Percentiles rank a stretch among this genome's conserved stretches.
Evolutionary conservation across 225 moss, liverwort and hornwort species (phyloP).

Genomic region (Marchantia paleacea): DNA sequence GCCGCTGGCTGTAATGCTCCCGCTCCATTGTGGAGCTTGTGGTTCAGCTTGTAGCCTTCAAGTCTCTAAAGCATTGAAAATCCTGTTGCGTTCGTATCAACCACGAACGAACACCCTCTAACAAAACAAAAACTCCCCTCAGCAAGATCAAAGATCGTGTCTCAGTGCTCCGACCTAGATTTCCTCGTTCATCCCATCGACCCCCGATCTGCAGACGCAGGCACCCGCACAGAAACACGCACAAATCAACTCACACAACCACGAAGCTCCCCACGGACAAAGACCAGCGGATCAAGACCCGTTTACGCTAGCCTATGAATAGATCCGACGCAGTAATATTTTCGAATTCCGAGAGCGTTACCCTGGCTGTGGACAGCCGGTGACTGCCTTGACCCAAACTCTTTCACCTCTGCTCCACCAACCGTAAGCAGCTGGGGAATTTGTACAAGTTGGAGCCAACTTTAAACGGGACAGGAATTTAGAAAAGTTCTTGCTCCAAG

Average conservation of each 20-base stretch:
- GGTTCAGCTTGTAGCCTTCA: not conserved
- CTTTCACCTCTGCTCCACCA: not conserved
- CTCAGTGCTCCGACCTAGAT: not conserved
- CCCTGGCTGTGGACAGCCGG: not conserved
- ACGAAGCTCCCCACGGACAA: not conserved
- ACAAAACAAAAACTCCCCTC: not conserved
- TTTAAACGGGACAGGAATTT: not conserved
- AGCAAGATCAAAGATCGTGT: not conserved
- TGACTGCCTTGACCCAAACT: not conserved
- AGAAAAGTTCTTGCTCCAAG: not conserved
- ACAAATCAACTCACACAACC: not conserved
- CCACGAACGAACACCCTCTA: not conserved
- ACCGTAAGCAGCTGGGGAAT: not conserved
- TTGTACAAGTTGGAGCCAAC: not conserved
- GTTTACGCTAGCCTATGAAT: not conserved
- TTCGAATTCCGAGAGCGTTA: not conserved
- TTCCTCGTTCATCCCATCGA: not conserved
- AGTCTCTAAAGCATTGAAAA: constrained; percentile 6
- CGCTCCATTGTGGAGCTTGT: constrained; percentile 4
- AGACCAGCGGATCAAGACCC: not conserved
- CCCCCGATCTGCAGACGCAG: not conserved
- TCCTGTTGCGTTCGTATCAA: not conserved
- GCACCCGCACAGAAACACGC: not conserved
- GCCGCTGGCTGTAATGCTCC: not conserved
- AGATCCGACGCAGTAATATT: not conserved